phyloP scores from a whole-genome alignment of 2,329 filamentous ascomycete species.

The Colletotrichum lini region DNA sequence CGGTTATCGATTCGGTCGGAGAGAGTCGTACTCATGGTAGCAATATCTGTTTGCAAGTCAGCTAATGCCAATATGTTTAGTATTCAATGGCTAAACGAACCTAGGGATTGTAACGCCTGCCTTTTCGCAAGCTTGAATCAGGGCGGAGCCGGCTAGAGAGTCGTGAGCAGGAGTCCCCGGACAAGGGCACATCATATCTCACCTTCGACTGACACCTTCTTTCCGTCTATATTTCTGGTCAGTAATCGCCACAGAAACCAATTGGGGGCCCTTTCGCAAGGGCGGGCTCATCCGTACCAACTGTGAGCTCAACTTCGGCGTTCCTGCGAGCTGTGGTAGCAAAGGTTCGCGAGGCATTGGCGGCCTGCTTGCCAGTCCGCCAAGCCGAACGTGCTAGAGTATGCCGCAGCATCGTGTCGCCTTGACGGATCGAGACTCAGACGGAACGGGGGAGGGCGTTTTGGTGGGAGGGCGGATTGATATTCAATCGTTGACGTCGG shows the following conservation, averaged over 20 bases:
- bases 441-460: slow-evolving; percentile 50
- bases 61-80: slow-evolving; percentile 37
- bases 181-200: slow-evolving; percentile 44
- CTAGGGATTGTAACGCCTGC: slow-evolving; percentile 91
- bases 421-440: slow-evolving; percentile 65
- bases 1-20: slow-evolving; percentile 46
- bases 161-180: slow-evolving; percentile 39
- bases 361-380: slow-evolving; percentile 73
- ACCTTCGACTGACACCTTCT: slow-evolving; percentile 99
- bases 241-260: slow-evolving; percentile 49
- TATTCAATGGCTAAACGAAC: slow-evolving; percentile 60
- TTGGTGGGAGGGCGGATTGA: slow-evolving; percentile 51
- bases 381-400: slow-evolving; percentile 78
- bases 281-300: slow-evolving; percentile 71
- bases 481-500: slow-evolving; percentile 59
- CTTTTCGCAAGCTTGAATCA: slow-evolving; percentile 99
- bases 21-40: slow-evolving; percentile 88
- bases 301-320: slow-evolving; percentile 96
- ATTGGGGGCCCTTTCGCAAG: slow-evolving; percentile 46
- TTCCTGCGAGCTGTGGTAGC: slow-evolving; percentile 82
- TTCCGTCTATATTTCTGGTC: slow-evolving; percentile 79
- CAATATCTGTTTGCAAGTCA: slow-evolving; percentile 79
- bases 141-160: slow-evolving; percentile 86
- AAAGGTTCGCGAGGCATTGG: slow-evolving; percentile 81
- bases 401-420: slow-evolving; percentile 78